These are phyloP conservation scores for sunflower (Helianthus annuus) DNA, from an alignment of 129 eudicot genomes.

Conservation along the genomic window HanXRQr2.0-SUNRISE NC_035442.2:21210589-21211088, in stretches of 20 bases:
- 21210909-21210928: slow-evolving; percentile 35
- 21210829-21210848: slow-evolving; percentile 60
- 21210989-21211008: slow-evolving; percentile 3
- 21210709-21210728: slow-evolving; percentile 46
- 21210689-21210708: slow-evolving; percentile 73
- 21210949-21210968: background rate
- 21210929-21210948: slow-evolving; percentile 8
- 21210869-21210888: slow-evolving; percentile 39
- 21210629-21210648: slow-evolving; percentile 53
- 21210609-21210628: slow-evolving; percentile 39
- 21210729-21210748: slow-evolving; percentile 57
- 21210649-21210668: slow-evolving; percentile 61
- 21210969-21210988: background rate
- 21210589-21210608: slow-evolving; percentile 52
- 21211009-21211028: slow-evolving; percentile 1
- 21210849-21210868: slow-evolving; percentile 47
- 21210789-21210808: slow-evolving; percentile 59
- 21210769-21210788: slow-evolving; percentile 56
- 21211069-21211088: background rate
- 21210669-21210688: slow-evolving; percentile 81
- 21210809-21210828: slow-evolving; percentile 43
- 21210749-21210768: slow-evolving; percentile 50
- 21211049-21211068: slow-evolving; percentile 19
- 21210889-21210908: slow-evolving; percentile 38
- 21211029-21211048: slow-evolving; percentile 12